Conservation (phyloP, 2,329 filamentous ascomycete species). For the Apiospora hydei region DNA sequence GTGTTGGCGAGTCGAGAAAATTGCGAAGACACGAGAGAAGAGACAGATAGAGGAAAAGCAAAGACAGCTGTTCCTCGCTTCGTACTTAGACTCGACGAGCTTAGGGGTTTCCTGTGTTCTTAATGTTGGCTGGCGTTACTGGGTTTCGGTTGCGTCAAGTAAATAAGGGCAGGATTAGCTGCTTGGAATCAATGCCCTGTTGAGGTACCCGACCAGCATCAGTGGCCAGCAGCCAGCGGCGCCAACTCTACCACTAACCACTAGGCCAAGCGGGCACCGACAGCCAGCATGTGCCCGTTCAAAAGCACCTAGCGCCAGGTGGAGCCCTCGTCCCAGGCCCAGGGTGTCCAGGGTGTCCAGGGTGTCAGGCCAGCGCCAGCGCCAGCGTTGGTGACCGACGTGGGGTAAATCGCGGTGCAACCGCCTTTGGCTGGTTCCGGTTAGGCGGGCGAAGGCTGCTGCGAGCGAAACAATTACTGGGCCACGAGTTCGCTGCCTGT, state of each 20-base stretch:
- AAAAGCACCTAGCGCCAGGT: background rate
- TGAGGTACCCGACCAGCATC: conserved; percentile 10
- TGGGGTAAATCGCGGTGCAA: conserved; percentile 17
- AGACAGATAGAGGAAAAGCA: background rate
- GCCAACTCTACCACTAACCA: too few relatives aligned
- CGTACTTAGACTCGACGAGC: background rate
- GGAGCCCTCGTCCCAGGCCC: background rate
- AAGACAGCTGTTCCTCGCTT: background rate
- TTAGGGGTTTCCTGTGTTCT: conserved; percentile 8
- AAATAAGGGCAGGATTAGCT: conserved; percentile 17
- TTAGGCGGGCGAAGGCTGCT: background rate
- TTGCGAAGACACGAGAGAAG: background rate
- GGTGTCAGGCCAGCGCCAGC: background rate
- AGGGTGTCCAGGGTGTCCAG: too few relatives aligned
- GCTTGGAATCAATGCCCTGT: conserved; percentile 15
- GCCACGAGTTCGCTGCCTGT: conserved; percentile 9
- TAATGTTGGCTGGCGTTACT: conserved; percentile 20
- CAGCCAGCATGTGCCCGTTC: conserved; percentile 13
- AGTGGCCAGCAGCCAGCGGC: conserved; percentile 7
- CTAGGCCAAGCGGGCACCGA: background rate
- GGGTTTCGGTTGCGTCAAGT: conserved; percentile 19
- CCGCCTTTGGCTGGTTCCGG: conserved; percentile 6
- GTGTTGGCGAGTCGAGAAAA: background rate
- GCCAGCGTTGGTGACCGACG: conserved; percentile 4
- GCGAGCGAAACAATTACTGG: conserved; percentile 10